Evolutionary conservation across 352 stramenopile species (phyloP).

Genomic region (Globisporangium spiculum): DNA sequence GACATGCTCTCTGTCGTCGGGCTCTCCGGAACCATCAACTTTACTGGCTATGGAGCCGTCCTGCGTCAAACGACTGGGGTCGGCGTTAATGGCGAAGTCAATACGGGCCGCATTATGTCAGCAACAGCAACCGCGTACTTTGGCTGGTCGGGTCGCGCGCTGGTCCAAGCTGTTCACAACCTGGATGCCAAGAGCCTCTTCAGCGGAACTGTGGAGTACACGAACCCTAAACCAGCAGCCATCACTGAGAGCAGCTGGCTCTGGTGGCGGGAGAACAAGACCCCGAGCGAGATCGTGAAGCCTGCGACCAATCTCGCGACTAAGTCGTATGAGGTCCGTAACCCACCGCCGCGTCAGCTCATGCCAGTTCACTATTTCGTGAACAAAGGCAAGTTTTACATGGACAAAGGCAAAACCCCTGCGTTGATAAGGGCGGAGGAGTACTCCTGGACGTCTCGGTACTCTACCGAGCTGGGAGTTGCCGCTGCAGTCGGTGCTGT

Average conservation of each 20-base stretch:
- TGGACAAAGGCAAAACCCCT: neutral
- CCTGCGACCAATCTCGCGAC: neutral
- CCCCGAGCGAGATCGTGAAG: too few species aligned
- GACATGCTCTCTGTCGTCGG: too few species aligned
- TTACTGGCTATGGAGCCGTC: too few species aligned
- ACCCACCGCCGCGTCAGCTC: neutral
- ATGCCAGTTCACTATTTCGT: neutral
- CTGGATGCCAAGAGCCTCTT: neutral
- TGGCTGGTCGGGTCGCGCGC: neutral
- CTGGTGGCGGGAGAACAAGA: neutral
- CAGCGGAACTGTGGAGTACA: neutral
- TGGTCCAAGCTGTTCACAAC: neutral
- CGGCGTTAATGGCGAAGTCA: too few species aligned
- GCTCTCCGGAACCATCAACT: too few species aligned
- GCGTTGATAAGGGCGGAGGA: too few species aligned
- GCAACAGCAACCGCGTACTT: neutral
- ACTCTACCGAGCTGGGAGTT: too few species aligned
- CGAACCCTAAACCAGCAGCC: neutral
- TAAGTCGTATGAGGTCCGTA: neutral
- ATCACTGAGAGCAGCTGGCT: neutral
- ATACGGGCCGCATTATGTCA: too few species aligned
- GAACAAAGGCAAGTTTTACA: constrained; percentile 3
- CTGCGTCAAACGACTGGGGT: too few species aligned
- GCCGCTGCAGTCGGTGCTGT: too few species aligned
- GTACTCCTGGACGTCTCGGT: too few species aligned